Evolutionary conservation across 177 flowering plant species (phyloP).

Genomic region (Vitis hybrid): DNA sequence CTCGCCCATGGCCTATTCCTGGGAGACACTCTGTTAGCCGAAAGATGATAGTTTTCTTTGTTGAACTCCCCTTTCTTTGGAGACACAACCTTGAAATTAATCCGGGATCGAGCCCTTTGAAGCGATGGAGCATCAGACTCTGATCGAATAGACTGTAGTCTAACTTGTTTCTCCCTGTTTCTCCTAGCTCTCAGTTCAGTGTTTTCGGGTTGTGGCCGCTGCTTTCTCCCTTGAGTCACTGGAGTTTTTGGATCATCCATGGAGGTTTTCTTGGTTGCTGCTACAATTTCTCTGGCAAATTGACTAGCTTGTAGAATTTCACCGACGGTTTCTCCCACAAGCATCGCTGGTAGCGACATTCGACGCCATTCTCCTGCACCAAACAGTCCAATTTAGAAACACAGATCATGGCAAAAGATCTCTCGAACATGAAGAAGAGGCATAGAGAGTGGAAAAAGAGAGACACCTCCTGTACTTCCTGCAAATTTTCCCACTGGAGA

Average conservation of each 20-base stretch:
- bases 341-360: conserved; percentile 96
- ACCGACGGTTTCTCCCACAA: conserved; percentile 79
- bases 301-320: conserved; percentile 87
- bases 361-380: conserved; percentile 73
- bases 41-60: conserved; percentile 35
- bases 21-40: conserved; percentile 77
- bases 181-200: conserved; percentile 56
- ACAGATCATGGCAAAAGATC: background rate
- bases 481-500: conserved; percentile 75
- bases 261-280: conserved; percentile 31
- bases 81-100: conserved; percentile 74
- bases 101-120: conserved; percentile 66
- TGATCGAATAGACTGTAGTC: conserved; percentile 30
- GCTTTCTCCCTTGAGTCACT: conserved; percentile 32
- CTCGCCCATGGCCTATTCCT: conserved; percentile 83
- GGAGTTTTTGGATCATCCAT: conserved; percentile 82
- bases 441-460: conserved; percentile 12
- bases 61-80: conserved; percentile 34
- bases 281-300: conserved; percentile 66
- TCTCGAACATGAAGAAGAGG: background rate
- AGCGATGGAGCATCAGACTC: conserved; percentile 45
- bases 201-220: conserved; percentile 35
- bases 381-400: background rate
- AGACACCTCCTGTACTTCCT: conserved; percentile 34
- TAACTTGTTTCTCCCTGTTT: conserved; percentile 67